These are phyloP conservation scores for Epichloe glyceriae DNA, from an alignment of 2,329 filamentous ascomycete genomes.

Conservation along the genomic window DNA sequence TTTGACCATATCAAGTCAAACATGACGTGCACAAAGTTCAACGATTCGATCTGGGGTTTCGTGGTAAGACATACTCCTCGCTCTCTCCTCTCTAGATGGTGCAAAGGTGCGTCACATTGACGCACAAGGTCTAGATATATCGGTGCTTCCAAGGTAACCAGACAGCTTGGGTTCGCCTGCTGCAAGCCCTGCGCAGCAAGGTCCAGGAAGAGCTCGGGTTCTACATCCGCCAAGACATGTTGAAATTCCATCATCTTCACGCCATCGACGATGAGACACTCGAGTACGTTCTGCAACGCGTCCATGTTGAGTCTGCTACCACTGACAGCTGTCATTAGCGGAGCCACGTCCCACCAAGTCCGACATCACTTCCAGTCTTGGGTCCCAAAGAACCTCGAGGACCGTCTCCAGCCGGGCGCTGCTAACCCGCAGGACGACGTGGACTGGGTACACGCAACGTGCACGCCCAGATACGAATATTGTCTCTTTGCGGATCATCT, in stretches of 20 bases:
- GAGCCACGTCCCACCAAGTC: slow-evolving; percentile 1
- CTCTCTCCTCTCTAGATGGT: not conserved
- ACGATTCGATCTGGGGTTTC: slow-evolving; percentile 1
- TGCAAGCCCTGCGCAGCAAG: not conserved
- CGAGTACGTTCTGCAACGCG: not conserved
- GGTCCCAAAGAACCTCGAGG: slow-evolving; percentile 1
- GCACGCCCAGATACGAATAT: slow-evolving; percentile 1
- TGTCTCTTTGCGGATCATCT: slow-evolving; percentile 1
- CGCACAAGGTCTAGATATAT: not conserved
- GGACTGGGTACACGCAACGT: not conserved
- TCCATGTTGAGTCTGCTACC: not conserved
- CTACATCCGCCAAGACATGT: not conserved
- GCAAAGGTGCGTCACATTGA: not conserved
- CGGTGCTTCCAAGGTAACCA: not conserved
- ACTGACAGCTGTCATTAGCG: not conserved
- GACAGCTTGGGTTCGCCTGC: not conserved
- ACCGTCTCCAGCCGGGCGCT: not conserved
- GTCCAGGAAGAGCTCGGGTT: not conserved
- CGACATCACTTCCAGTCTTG: slow-evolving; percentile 1
- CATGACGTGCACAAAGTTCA: not conserved
- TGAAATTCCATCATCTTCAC: too few species aligned
- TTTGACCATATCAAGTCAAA: not conserved
- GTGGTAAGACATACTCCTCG: not conserved
- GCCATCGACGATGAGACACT: not conserved
- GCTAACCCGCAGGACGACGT: not conserved